Evolutionary conservation across 1,139 yeast genomes (phyloP).

Genomic region (Pichia sp.): DNA sequence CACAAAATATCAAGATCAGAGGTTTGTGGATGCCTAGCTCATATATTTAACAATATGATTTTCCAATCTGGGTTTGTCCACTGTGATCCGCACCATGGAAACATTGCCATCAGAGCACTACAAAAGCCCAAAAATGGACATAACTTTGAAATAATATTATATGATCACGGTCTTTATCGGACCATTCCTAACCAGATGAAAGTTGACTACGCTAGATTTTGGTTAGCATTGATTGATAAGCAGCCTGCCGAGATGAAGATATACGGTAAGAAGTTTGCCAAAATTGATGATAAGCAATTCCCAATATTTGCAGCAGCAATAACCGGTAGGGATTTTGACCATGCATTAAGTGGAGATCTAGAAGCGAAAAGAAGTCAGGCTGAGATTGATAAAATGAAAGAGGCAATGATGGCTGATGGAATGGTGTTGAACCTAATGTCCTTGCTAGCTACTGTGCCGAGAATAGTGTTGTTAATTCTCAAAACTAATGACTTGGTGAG

Average conservation of each 20-base stretch:
- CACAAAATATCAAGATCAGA: slow-evolving; percentile 68
- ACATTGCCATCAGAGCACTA: slow-evolving; percentile 68
- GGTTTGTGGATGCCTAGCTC: slow-evolving; percentile 81
- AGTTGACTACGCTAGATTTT: slow-evolving; percentile 80
- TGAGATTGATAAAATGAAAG: slow-evolving; percentile 64
- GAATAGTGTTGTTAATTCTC: slow-evolving; percentile 76
- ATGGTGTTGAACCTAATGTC: slow-evolving; percentile 74
- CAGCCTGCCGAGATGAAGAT: slow-evolving; percentile 60
- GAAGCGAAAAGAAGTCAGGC: slow-evolving; percentile 47
- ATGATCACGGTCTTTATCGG: slow-evolving; percentile 93
- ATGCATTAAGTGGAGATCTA: slow-evolving; percentile 72
- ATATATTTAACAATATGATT: slow-evolving; percentile 90
- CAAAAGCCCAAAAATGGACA: slow-evolving; percentile 41
- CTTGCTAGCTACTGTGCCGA: slow-evolving; percentile 74
- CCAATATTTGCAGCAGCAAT: slow-evolving; percentile 87
- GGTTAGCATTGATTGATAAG: slow-evolving; percentile 82
- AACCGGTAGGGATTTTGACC: slow-evolving; percentile 76
- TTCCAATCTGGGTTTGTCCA: slow-evolving; percentile 90
- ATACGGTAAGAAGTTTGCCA: slow-evolving; percentile 76
- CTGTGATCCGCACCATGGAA: slow-evolving; percentile 98
- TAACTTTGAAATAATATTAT: slow-evolving; percentile 85
- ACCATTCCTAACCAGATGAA: slow-evolving; percentile 75
- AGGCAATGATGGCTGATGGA: slow-evolving; percentile 54
- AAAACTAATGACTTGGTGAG: slow-evolving; percentile 94
- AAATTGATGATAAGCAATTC: slow-evolving; percentile 74